Base-by-base conservation (phyloP, 768 basidiomycete genomes). In the button mushroom (Agaricus bisporus) region DNA sequence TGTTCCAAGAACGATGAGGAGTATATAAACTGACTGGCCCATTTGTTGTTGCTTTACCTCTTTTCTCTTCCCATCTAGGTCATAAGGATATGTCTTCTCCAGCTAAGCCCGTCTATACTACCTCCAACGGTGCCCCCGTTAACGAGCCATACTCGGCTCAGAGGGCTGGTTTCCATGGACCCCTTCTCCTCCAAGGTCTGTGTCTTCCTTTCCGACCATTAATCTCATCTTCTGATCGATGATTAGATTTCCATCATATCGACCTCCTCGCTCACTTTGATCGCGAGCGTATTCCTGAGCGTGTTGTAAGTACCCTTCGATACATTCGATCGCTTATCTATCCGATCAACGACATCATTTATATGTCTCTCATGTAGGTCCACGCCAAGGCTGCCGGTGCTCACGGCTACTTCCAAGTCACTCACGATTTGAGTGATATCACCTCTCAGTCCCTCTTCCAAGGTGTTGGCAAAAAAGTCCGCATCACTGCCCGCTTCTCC, bases 221-320 rank as follows among this genome's bases (percentile, higher is more conserved):
- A 48, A 41, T 32, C 22, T 42, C n/a, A 35, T 64, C 59, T 53
- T 44, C 41, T 51, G 51, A 56, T 52, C 57, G 48, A 44, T 14
- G 28, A 18, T 14, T 48, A 88, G 90, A 93, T 67, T 92, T 91
- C 74, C 86, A 91, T 69, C 83, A 89, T 70, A 86, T 95, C 64
- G 91, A 93, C 71, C 75, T 88, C 46, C 82, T 98, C 57, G 85
- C 91, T 14, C 94, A 95, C 74, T 94, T 95, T 62, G 90, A 91
- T 68, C 85, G 91, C 56, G 94, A 97, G 70, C 88, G 95, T 66
- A 95, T 98, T 63, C 95, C 95, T 14, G 92, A 95, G 77, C 91
- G 92, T 69, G 86, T 91, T 59, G 92, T 86, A 68, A 59, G 82
- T 75, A 12, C 15, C 32, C 20, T 25, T 37, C 22, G 22, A 22